Conservation (phyloP, 768 basidiomycete genomes). For the Lactifluus echinatus region DNA sequence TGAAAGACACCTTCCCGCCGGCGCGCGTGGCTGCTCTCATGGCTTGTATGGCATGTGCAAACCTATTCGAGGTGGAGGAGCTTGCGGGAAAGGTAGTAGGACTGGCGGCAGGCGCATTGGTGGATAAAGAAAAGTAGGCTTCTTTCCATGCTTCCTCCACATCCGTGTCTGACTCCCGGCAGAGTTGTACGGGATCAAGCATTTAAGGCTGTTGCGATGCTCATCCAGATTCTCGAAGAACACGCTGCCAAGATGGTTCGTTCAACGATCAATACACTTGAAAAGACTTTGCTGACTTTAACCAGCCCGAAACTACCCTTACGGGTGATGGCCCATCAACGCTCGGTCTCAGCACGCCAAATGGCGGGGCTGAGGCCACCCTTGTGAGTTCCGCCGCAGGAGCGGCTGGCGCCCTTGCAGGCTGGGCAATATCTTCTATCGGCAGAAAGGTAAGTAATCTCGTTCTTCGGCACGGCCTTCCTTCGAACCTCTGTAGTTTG, state of each 20-base stretch:
- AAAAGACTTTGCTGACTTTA: neutral
- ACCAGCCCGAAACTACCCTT: constrained; percentile 49
- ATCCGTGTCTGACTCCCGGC: neutral
- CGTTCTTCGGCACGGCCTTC: neutral
- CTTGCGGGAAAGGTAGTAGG: constrained; percentile 87
- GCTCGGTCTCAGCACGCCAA: constrained; percentile 17
- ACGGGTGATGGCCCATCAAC: constrained; percentile 19
- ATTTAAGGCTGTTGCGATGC: constrained; percentile 86
- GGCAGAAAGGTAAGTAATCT: constrained; percentile 57
- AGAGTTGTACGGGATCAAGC: constrained; percentile 94
- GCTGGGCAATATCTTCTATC: constrained; percentile 91
- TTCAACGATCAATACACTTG: constrained; percentile 8
- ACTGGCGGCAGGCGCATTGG: constrained; percentile 63
- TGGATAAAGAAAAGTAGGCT: constrained; percentile 89
- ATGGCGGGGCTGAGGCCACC: constrained; percentile 30
- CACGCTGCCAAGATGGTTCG: constrained; percentile 79
- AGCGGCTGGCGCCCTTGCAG: constrained; percentile 85
- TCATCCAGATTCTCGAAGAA: constrained; percentile 73
- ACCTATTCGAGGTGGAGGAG: constrained; percentile 84
- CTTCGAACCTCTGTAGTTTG: constrained; percentile 1
- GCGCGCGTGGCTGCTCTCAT: constrained; percentile 89
- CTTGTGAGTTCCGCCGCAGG: constrained; percentile 84
- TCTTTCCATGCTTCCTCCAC: neutral
- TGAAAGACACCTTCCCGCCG: constrained; percentile 90
- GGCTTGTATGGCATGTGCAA: constrained; percentile 92